A percentile compares a stretch with the other conserved stretches of the same genome.
These are phyloP conservation scores for Phlebiopsis gigantea DNA, from an alignment of 768 basidiomycete genomes.

Conservation along the genomic window DNA sequence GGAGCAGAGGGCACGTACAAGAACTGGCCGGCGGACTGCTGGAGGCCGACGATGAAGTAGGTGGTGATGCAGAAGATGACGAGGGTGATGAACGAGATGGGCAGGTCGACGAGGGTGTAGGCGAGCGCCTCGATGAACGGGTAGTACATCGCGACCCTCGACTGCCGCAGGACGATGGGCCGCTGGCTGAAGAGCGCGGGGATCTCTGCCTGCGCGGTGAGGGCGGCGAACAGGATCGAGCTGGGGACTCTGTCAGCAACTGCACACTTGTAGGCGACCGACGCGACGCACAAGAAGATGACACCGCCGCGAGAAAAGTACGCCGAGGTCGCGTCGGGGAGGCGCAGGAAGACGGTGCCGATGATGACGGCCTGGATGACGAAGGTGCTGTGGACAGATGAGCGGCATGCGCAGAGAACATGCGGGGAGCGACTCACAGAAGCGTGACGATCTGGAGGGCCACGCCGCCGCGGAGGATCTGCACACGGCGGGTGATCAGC, in stretches of 20 bases:
- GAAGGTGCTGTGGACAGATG: conserved; percentile 41
- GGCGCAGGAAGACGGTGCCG: conserved; percentile 60
- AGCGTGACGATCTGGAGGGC: conserved; percentile 25
- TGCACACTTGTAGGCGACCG: too few species aligned
- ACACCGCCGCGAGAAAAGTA: conserved; percentile 75
- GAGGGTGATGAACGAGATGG: conserved; percentile 47
- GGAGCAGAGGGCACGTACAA: conserved; percentile 41
- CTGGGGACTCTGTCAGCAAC: too few species aligned
- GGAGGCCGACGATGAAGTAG: conserved; percentile 60
- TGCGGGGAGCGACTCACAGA: conserved; percentile 13
- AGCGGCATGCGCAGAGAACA: not conserved
- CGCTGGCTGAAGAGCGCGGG: conserved; percentile 51
- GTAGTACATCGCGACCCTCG: conserved; percentile 57
- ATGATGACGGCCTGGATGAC: conserved; percentile 48
- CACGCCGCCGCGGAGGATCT: conserved; percentile 31
- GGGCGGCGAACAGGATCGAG: conserved; percentile 52
- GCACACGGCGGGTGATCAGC: conserved; percentile 29
- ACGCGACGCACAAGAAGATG: conserved; percentile 63
- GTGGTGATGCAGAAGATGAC: conserved; percentile 43
- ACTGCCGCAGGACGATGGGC: conserved; percentile 53
- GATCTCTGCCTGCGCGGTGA: conserved; percentile 61
- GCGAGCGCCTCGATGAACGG: conserved; percentile 51
- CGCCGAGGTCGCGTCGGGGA: conserved; percentile 50
- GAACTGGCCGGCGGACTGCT: conserved; percentile 52
- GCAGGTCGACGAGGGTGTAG: conserved; percentile 57